phyloP scores from a whole-genome alignment of 495 filamentous ascomycete genomes.

The Chaetomidium leptoderma region DNA sequence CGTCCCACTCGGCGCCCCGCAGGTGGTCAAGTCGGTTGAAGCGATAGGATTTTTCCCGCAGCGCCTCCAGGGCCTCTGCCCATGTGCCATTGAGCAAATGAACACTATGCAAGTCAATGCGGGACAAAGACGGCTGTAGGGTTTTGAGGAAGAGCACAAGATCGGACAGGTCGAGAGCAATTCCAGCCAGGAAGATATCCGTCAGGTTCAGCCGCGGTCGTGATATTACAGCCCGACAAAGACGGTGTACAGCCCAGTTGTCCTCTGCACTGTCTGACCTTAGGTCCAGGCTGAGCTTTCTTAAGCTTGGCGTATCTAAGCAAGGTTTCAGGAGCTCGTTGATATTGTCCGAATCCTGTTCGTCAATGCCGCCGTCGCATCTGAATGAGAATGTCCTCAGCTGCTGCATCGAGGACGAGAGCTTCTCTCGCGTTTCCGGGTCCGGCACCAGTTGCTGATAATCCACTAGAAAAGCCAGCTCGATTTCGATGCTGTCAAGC shows the following conservation, averaged over 20 bases:
- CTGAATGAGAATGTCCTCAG: background rate
- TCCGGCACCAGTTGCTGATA: background rate
- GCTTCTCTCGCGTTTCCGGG: background rate
- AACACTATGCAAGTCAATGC: background rate
- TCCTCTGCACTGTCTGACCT: too few species aligned
- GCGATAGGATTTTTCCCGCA: slow-evolving; percentile 1
- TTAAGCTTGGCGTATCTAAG: slow-evolving; percentile 9
- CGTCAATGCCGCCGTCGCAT: background rate
- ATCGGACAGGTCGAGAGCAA: background rate
- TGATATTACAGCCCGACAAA: background rate
- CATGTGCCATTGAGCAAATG: slow-evolving; percentile 8
- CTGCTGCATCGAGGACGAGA: slow-evolving; percentile 9
- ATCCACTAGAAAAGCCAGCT: background rate
- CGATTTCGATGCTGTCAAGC: background rate
- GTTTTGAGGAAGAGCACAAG: slow-evolving; percentile 1
- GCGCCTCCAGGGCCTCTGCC: slow-evolving; percentile 10
- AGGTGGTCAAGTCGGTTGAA: background rate
- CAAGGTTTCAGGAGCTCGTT: slow-evolving; percentile 6
- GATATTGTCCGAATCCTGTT: background rate
- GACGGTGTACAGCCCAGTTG: background rate
- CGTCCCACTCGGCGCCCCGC: slow-evolving; percentile 6
- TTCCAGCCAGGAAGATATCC: background rate
- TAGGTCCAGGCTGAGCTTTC: background rate
- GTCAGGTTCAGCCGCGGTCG: background rate
- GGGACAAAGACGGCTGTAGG: background rate